Conservation (phyloP, 768 basidiomycete species). For the Lanmaoa rubissima region DNA sequence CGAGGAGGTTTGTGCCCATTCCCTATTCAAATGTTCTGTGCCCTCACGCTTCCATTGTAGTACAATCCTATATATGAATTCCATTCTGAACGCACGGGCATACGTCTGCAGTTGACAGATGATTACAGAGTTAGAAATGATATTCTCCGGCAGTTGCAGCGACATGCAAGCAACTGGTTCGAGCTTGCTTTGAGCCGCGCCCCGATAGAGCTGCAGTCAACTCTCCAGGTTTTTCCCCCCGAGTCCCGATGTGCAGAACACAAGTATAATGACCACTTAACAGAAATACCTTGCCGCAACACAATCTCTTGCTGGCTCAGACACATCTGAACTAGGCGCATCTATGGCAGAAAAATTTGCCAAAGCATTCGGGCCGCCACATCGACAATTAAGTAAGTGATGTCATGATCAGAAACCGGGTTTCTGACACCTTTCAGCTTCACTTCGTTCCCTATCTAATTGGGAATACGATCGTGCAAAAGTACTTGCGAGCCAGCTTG, state of each 20-base stretch:
- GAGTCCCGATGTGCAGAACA: background rate
- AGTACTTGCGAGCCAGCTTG: slow-evolving; percentile 78
- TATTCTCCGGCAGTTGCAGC: slow-evolving; percentile 72
- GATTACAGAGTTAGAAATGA: slow-evolving; percentile 83
- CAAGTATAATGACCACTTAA: background rate
- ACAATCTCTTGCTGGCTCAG: slow-evolving; percentile 64
- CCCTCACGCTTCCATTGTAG: slow-evolving; percentile 39
- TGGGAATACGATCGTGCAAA: slow-evolving; percentile 84
- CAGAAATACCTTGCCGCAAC: slow-evolving; percentile 88
- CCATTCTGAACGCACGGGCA: slow-evolving; percentile 69
- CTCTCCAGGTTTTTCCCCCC: slow-evolving; percentile 62
- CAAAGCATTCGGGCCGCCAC: slow-evolving; percentile 73
- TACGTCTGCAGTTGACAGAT: slow-evolving; percentile 80
- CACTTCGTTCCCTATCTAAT: slow-evolving; percentile 50
- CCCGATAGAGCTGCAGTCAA: slow-evolving; percentile 89
- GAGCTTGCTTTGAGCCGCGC: slow-evolving; percentile 82
- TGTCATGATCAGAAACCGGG: background rate
- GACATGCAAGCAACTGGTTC: slow-evolving; percentile 81
- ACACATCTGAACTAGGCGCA: slow-evolving; percentile 86
- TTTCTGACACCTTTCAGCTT: slow-evolving; percentile 39
- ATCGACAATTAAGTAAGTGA: slow-evolving; percentile 71
- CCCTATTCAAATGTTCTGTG: background rate
- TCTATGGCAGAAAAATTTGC: slow-evolving; percentile 86
- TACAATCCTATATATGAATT: slow-evolving; percentile 88
- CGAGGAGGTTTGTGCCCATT: slow-evolving; percentile 66